phyloP scores from a whole-genome alignment of 164 flowering plant species.

The Nymphaea thermarum region DNA sequence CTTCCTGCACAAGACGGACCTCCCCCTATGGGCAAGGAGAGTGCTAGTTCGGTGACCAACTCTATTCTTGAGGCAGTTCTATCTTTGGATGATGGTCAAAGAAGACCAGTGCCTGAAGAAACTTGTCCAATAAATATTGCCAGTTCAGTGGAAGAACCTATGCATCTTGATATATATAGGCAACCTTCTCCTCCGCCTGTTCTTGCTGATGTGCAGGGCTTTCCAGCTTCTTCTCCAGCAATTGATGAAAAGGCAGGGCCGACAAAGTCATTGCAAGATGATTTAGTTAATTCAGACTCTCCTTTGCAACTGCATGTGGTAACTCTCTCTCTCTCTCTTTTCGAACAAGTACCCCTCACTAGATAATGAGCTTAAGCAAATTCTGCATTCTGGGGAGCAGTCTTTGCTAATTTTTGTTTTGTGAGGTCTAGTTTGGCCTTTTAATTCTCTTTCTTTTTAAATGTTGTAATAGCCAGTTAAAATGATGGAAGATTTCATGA shows the following conservation, averaged over 20 bases:
- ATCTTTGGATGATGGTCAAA: conserved; percentile 23
- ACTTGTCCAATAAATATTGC: conserved; percentile 47
- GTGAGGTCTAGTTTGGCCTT: not conserved
- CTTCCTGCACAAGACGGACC: conserved; percentile 25
- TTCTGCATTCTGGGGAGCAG: not conserved
- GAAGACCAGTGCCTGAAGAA: conserved; percentile 26
- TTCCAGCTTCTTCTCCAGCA: conserved; percentile 37
- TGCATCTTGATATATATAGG: conserved; percentile 33
- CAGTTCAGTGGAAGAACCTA: conserved; percentile 35
- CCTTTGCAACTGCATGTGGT: conserved; percentile 82
- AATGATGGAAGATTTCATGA: conserved; percentile 88
- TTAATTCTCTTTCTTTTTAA: not conserved
- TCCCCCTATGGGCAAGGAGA: conserved; percentile 8
- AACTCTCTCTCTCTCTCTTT: conserved; percentile 18
- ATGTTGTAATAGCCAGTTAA: conserved; percentile 48
- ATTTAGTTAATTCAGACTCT: conserved; percentile 38
- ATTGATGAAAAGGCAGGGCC: conserved; percentile 23
- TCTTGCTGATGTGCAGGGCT: conserved; percentile 81
- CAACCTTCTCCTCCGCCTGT: conserved; percentile 96
- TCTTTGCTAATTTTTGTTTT: not conserved
- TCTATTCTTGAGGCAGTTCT: conserved; percentile 22
- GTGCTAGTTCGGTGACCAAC: conserved; percentile 16
- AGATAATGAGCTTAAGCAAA: not conserved
- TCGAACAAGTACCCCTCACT: not conserved
- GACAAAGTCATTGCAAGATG: conserved; percentile 33